These are phyloP conservation scores for Saccharomycopsis babjevae DNA, from an alignment of 805 yeast species.

Conservation along the genomic window DNA sequence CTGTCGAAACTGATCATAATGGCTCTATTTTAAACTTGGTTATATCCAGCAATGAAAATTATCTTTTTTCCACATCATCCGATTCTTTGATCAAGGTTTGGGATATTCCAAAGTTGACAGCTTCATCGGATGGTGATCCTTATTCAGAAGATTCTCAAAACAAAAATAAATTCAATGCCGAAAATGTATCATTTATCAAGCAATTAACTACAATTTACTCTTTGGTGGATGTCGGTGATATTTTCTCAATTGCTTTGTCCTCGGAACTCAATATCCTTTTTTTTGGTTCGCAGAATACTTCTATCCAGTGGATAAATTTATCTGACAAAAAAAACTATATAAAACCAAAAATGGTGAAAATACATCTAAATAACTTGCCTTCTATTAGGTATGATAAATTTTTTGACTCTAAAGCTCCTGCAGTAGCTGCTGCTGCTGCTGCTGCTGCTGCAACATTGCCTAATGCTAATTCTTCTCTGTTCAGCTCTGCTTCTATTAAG, in stretches of 20 bases:
- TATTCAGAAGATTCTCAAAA: slow-evolving; percentile 9
- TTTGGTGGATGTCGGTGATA: slow-evolving; percentile 83
- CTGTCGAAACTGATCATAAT: slow-evolving; percentile 48
- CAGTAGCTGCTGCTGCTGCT: neutral
- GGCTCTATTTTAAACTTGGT: slow-evolving; percentile 67
- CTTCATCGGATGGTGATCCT: neutral
- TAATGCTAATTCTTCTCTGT: neutral
- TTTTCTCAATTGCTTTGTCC: slow-evolving; percentile 72
- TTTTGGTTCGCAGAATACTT: slow-evolving; percentile 89
- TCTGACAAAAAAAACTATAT: slow-evolving; percentile 19
- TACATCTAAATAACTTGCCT: slow-evolving; percentile 36
- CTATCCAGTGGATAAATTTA: slow-evolving; percentile 59
- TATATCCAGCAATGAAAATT: slow-evolving; percentile 35
- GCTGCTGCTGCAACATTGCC: neutral
- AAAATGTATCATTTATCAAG: slow-evolving; percentile 20
- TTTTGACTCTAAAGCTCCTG: slow-evolving; percentile 56
- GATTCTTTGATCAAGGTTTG: slow-evolving; percentile 86
- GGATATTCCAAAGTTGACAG: slow-evolving; percentile 39
- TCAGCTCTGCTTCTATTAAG: neutral
- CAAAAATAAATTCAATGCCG: slow-evolving; percentile 16
- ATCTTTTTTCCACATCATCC: slow-evolving; percentile 75
- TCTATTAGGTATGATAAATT: slow-evolving; percentile 69
- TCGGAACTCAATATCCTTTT: slow-evolving; percentile 49
- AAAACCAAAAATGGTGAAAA: slow-evolving; percentile 19
- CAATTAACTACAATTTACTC: slow-evolving; percentile 72